Evolutionary conservation across 2,329 filamentous ascomycete species (phyloP).

Genomic region (Arthroderma sp.): DNA sequence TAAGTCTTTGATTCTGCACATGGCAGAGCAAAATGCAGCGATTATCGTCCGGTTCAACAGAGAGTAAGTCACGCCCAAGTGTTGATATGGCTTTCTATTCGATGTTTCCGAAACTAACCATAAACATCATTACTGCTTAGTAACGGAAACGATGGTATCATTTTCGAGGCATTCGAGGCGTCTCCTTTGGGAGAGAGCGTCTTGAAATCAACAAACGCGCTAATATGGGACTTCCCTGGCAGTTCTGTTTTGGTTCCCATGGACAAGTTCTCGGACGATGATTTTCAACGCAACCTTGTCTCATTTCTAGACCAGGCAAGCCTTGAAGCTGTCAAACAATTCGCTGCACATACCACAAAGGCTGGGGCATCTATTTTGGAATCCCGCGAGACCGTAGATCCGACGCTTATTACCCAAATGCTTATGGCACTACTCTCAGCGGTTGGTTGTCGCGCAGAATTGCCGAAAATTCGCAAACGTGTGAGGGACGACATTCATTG

Average conservation of each 20-base stretch:
- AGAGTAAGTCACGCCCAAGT: not conserved
- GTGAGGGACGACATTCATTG: constrained; percentile 51
- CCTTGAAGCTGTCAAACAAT: constrained; percentile 39
- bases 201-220: constrained; percentile 37
- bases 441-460: constrained; percentile 30
- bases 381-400: constrained; percentile 43
- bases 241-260: constrained; percentile 36
- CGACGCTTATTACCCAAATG: constrained; percentile 45
- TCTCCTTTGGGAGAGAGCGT: constrained; percentile 42
- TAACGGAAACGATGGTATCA: constrained; percentile 15
- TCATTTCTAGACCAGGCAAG: constrained; percentile 45
- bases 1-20: constrained; percentile 29
- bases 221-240: constrained; percentile 50
- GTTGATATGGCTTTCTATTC: no score
- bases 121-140: constrained; percentile 7
- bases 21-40: constrained; percentile 38
- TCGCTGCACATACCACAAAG: constrained; percentile 42
- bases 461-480: constrained; percentile 39
- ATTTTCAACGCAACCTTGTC: constrained; percentile 38
- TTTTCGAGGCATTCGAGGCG: constrained; percentile 51
- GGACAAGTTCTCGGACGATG: constrained; percentile 21
- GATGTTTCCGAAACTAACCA: no score
- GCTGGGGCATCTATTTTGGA: constrained; percentile 38
- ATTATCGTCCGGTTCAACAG: constrained; percentile 27
- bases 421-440: constrained; percentile 48